Conservation (phyloP, 495 filamentous ascomycete species). For the Tuber brumale region DNA sequence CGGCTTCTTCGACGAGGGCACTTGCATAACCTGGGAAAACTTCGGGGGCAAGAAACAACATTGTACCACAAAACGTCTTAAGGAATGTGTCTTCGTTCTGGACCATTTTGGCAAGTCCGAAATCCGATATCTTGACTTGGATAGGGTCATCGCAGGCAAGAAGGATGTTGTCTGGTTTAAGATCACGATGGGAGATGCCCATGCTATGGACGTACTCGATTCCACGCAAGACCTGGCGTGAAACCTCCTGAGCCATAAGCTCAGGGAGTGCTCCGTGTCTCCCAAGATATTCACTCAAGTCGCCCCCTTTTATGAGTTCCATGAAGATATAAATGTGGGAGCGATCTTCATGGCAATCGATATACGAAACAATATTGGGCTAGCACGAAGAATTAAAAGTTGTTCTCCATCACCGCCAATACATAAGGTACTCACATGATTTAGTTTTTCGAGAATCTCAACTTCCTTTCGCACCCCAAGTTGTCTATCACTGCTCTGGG, state of each 20-base stretch:
- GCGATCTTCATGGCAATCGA: slow-evolving; percentile 72
- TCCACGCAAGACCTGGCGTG: slow-evolving; percentile 70
- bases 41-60: slow-evolving; percentile 93
- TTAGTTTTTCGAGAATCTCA: slow-evolving; percentile 76
- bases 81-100: slow-evolving; percentile 82
- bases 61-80: slow-evolving; percentile 91
- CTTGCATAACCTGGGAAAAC: slow-evolving; percentile 73
- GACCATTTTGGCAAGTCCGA: slow-evolving; percentile 88
- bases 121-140: slow-evolving; percentile 86
- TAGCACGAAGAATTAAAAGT: slow-evolving; percentile 41
- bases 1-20: slow-evolving; percentile 16
- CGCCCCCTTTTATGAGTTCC: slow-evolving; percentile 83
- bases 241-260: slow-evolving; percentile 58
- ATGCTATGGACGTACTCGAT: slow-evolving; percentile 79
- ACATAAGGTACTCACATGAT: slow-evolving; percentile 59
- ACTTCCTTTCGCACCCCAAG: slow-evolving; percentile 75
- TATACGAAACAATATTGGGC: slow-evolving; percentile 85
- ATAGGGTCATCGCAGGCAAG: slow-evolving; percentile 66
- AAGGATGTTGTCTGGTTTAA: slow-evolving; percentile 96
- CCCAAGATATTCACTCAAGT: slow-evolving; percentile 66
- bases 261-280: slow-evolving; percentile 59
- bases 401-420: slow-evolving; percentile 2
- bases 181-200: slow-evolving; percentile 89
- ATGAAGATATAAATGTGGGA: slow-evolving; percentile 80
- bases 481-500: slow-evolving; percentile 66